phyloP scores from a whole-genome alignment of 2,329 filamentous ascomycete genomes.

The Scolecobasidium constrictum region DNA sequence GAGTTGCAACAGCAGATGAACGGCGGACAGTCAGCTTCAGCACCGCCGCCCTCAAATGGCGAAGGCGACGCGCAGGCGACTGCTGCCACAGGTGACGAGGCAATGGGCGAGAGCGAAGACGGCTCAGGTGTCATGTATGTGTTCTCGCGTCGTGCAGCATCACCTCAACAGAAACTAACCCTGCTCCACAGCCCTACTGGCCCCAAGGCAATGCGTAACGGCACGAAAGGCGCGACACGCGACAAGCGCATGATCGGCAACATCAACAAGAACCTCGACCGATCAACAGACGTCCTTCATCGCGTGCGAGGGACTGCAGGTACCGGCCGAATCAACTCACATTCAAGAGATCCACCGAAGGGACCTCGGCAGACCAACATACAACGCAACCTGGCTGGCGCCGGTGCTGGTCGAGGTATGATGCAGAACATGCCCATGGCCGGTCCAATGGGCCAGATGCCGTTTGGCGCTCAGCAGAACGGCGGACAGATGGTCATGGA shows the following conservation, averaged over 20 bases:
- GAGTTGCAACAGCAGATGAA: slow-evolving; percentile 53
- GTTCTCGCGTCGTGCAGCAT: neutral
- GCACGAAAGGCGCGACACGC: slow-evolving; percentile 31
- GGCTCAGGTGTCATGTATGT: slow-evolving; percentile 8
- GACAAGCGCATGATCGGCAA: slow-evolving; percentile 80
- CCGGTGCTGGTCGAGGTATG: slow-evolving; percentile 5
- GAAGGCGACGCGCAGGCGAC: slow-evolving; percentile 4
- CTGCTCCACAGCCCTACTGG: slow-evolving; percentile 63
- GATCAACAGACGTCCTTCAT: slow-evolving; percentile 65
- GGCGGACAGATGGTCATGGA: neutral
- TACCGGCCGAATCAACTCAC: slow-evolving; percentile 70
- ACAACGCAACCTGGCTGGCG: slow-evolving; percentile 7
- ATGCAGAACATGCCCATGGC: neutral
- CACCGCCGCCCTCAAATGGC: slow-evolving; percentile 3
- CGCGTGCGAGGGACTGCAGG: slow-evolving; percentile 62
- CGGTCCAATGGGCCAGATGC: slow-evolving; percentile 5
- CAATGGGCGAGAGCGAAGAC: slow-evolving; percentile 10
- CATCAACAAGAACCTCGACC: slow-evolving; percentile 72
- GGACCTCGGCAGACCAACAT: slow-evolving; percentile 49
- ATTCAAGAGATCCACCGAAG: slow-evolving; percentile 53
- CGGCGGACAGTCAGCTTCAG: slow-evolving; percentile 30
- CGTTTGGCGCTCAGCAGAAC: neutral
- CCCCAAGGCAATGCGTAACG: slow-evolving; percentile 86
- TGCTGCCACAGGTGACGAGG: slow-evolving; percentile 4
- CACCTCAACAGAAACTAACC: slow-evolving; percentile 11